Evolutionary conservation across 129 eudicot genomes (phyloP), one percentile per base, ranked within the genome.

Genomic region (carrot (Daucus carota)): DNA sequence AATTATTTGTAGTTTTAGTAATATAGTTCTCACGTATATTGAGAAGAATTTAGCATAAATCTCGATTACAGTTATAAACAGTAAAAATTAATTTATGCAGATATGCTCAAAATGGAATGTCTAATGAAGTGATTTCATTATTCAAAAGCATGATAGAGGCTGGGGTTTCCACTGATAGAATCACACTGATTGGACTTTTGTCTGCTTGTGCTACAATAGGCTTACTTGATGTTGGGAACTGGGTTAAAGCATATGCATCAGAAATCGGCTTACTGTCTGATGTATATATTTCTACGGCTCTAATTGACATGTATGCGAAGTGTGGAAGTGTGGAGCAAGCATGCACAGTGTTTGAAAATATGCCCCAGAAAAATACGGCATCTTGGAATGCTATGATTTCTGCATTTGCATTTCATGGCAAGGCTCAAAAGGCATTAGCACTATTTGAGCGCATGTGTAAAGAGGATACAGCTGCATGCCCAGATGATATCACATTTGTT

Each of bases 301-400:
- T 92, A 42, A 81, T 89, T 43, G 97, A 92, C 82, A 92, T 89
- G 97, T 92, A 89, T 69, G 88, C 95, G 34, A 92, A 92, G 71
- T 92, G 95, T 48, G 95, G 95, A 38, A 77, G 70, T 6, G 57
- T 89, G 76, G 95, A 85, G 70, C 73, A 70, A 43, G 89, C 97
- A 24, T 79, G 65, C 72, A 63, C 72, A 62, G 87, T 92, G 16
- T 92, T 87, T 34, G 79, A 85, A 52, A 79, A 77, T 31, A 85
- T 87, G 92, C 82, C 87, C 68, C 78, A 69, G 34, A 89, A 75
- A 77, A 89, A 92, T 71, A 81, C 72, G 36, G 92, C 83, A 47
- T 83, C 95, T 54, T 92, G 92, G 92, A 92, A 92, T 73, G 78
- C 97, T 36, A 89, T 87, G 97, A 92, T 92, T 34, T 92, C 97